These are phyloP conservation scores for Sporothrix pallida DNA, from an alignment of 2,329 filamentous ascomycete species.

Conservation along the genomic window DNA sequence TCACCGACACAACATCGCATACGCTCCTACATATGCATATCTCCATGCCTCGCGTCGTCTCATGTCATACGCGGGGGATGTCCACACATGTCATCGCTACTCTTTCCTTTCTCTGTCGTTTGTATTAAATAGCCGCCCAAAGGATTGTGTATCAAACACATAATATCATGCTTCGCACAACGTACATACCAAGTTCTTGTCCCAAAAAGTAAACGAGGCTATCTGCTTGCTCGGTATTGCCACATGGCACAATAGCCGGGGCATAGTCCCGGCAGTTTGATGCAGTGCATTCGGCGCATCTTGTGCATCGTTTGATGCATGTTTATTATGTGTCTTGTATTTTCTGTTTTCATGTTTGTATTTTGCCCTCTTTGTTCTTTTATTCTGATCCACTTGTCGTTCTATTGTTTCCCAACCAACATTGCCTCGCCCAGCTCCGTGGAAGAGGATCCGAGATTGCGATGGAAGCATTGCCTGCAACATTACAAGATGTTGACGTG, in stretches of 20 bases:
- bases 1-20: background rate
- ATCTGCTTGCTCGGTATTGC: background rate
- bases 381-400: too few relatives aligned
- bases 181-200: too few relatives aligned
- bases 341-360: background rate
- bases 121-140: slow-evolving; percentile 4
- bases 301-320: too few relatives aligned
- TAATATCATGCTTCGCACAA: background rate
- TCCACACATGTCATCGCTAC: background rate
- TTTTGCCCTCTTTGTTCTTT: background rate
- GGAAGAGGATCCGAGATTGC: background rate
- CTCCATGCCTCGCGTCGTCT: slow-evolving; percentile 5
- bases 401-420: slow-evolving; percentile 2
- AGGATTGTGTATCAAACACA: slow-evolving; percentile 9
- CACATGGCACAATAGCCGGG: slow-evolving; percentile 15
- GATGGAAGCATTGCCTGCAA: background rate
- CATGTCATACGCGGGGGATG: background rate
- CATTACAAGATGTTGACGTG: background rate
- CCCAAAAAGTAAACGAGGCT: background rate
- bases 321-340: too few relatives aligned
- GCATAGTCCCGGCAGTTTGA: background rate
- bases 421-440: background rate
- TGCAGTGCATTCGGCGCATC: background rate
- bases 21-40: background rate
- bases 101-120: background rate